phyloP scores from a whole-genome alignment of 495 filamentous ascomycete genomes.

The Penicillium soppii region DNA sequence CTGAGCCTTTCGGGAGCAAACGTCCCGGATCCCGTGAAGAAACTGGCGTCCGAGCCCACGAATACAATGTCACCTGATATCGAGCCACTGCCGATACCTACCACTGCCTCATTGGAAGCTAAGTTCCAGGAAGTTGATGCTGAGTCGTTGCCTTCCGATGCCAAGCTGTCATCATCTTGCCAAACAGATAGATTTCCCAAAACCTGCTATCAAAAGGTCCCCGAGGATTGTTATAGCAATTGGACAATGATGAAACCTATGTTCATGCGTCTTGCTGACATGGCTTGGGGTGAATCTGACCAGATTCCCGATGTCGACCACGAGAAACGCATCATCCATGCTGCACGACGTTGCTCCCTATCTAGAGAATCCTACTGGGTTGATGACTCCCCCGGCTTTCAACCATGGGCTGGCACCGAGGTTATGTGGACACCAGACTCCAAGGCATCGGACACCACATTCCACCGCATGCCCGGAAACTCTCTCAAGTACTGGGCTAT shows the following conservation, averaged over 20 bases:
- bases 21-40: too few species aligned
- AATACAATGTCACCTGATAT: too few species aligned
- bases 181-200: not conserved
- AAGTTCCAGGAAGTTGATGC: too few species aligned
- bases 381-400: not conserved
- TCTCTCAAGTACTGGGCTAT: conserved; percentile 9
- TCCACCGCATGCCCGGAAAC: conserved; percentile 1
- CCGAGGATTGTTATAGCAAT: not conserved
- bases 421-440: not conserved
- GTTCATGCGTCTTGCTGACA: conserved; percentile 9
- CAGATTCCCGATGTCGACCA: conserved; percentile 3
- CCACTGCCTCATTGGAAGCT: too few species aligned
- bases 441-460: not conserved
- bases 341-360: conserved; percentile 4
- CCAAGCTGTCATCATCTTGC: not conserved
- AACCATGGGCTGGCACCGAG: conserved; percentile 6
- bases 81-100: too few species aligned
- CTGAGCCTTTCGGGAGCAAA: too few species aligned
- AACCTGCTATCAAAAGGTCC: conserved; percentile 1
- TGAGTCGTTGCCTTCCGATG: too few species aligned
- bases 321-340: not conserved
- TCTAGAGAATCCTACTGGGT: conserved; percentile 1
- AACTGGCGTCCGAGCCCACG: too few species aligned
- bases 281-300: conserved; percentile 9
- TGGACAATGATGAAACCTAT: conserved; percentile 6